phyloP scores from a whole-genome alignment of 495 filamentous ascomycete species.

The Podospora comata region DNA sequence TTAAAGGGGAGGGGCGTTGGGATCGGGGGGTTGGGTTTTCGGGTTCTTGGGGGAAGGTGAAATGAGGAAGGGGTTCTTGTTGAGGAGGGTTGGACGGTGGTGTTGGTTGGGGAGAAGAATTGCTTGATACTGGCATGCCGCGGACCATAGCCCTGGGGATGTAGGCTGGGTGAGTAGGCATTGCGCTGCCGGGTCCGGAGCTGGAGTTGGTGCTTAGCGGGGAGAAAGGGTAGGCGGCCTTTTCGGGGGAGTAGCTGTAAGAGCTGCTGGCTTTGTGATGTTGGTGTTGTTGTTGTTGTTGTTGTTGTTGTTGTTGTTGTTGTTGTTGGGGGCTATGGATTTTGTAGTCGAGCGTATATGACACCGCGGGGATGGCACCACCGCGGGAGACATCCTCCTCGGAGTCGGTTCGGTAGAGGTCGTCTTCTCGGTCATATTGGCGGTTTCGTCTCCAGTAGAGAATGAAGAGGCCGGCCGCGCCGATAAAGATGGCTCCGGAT shows the following conservation, averaged over 20 bases:
- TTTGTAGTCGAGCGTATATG: conserved; percentile 37
- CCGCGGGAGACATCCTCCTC: conserved; percentile 11
- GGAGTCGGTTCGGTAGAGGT: conserved; percentile 12
- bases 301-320: conserved; percentile 26
- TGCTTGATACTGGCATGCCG: conserved; percentile 15
- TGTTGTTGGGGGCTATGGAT: conserved; percentile 23
- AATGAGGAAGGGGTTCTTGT: not conserved
- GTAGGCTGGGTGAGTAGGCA: conserved; percentile 51
- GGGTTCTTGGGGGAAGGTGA: conserved; percentile 2
- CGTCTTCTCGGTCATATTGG: conserved; percentile 26
- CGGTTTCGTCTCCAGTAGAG: conserved; percentile 43
- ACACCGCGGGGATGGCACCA: conserved; percentile 17
- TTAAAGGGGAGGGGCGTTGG: not conserved
- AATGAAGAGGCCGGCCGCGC: conserved; percentile 37
- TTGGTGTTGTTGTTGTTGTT: conserved; percentile 22
- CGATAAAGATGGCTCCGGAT: conserved; percentile 38
- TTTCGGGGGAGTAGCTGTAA: conserved; percentile 25
- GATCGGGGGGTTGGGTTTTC: not conserved
- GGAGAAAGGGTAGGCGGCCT: conserved; percentile 19
- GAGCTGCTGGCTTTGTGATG: conserved; percentile 29
- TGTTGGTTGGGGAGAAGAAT: conserved; percentile 9
- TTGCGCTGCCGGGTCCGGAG: conserved; percentile 25
- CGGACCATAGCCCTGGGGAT: conserved; percentile 39
- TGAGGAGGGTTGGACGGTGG: conserved; percentile 5
- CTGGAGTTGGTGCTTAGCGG: conserved; percentile 22